phyloP scores from a whole-genome alignment of 345 rosid genomes.

The Salix caprea region DNA sequence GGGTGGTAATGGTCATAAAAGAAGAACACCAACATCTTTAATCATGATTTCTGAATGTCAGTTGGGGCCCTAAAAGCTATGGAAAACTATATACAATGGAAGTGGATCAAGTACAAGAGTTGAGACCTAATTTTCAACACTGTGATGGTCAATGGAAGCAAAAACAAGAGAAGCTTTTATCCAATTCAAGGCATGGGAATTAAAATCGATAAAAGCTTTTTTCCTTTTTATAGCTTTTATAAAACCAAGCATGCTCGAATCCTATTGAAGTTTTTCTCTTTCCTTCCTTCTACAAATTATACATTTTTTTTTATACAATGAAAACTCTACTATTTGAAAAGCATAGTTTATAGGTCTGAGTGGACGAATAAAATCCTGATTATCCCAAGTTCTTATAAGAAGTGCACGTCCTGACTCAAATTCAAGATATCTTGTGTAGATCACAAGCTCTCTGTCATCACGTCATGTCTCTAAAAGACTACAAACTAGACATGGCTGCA shows the following conservation, averaged over 20 bases:
- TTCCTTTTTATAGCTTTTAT: slow-evolving; percentile 31
- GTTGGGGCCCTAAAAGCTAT: slow-evolving; percentile 26
- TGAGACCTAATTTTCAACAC: slow-evolving; percentile 26
- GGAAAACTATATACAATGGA: neutral
- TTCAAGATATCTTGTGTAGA: rapidly evolving
- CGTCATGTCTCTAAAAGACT: no score
- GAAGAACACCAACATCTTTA: slow-evolving; percentile 28
- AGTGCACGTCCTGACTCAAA: rapidly evolving
- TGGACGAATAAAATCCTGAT: rapidly evolving
- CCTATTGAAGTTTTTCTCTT: slow-evolving; percentile 22
- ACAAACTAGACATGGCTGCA: neutral
- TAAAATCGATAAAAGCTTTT: slow-evolving; percentile 32
- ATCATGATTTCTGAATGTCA: slow-evolving; percentile 6
- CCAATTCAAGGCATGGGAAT: slow-evolving; percentile 34
- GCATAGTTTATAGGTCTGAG: rapidly evolving
- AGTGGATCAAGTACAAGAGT: slow-evolving; percentile 15
- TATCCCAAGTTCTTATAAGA: rapidly evolving
- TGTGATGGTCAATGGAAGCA: slow-evolving; percentile 47
- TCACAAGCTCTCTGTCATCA: rapidly evolving
- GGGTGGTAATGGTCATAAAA: slow-evolving; percentile 26
- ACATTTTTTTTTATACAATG: no score
- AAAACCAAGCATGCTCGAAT: slow-evolving; percentile 33
- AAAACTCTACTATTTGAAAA: no score
- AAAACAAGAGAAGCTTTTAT: slow-evolving; percentile 36
- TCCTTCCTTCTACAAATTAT: slow-evolving; percentile 9